Conservation (phyloP, 1,139 yeast species). For the Hansenula anomala region DNA sequence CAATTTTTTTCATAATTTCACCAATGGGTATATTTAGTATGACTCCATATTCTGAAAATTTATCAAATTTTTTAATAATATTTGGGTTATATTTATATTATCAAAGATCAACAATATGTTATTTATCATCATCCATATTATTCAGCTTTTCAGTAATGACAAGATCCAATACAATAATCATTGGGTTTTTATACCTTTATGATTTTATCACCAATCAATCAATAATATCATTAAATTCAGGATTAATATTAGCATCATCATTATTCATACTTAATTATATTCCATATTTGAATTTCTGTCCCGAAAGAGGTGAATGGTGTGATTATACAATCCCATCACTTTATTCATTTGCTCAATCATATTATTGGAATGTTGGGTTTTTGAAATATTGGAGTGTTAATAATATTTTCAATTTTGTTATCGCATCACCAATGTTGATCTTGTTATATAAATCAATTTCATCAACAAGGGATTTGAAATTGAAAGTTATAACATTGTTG, state of each 20-base stretch:
- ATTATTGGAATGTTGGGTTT: conserved; percentile 86
- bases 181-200: conserved; percentile 63
- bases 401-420: conserved; percentile 79
- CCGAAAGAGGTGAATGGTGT: conserved; percentile 81
- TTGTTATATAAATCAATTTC: conserved; percentile 29
- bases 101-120: conserved; percentile 18
- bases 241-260: conserved; percentile 44
- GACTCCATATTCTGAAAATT: conserved; percentile 73
- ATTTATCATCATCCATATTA: conserved; percentile 51
- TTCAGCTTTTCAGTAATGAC: conserved; percentile 57
- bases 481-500: conserved; percentile 34
- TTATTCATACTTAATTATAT: conserved; percentile 43
- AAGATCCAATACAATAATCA: conserved; percentile 70
- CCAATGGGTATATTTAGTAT: conserved; percentile 83
- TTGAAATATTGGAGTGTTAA: conserved; percentile 74
- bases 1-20: conserved; percentile 51
- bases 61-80: conserved; percentile 62
- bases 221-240: conserved; percentile 42
- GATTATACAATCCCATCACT: conserved; percentile 48
- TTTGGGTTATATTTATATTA: conserved; percentile 31
- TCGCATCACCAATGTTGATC: conserved; percentile 64
- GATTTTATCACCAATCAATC: conserved; percentile 40
- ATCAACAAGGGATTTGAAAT: conserved; percentile 16
- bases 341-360: conserved; percentile 67
- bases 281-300: conserved; percentile 62